These are phyloP conservation scores for Mallotus japonicus DNA, from an alignment of 441 rosid species.

Conservation along the genomic window DNA sequence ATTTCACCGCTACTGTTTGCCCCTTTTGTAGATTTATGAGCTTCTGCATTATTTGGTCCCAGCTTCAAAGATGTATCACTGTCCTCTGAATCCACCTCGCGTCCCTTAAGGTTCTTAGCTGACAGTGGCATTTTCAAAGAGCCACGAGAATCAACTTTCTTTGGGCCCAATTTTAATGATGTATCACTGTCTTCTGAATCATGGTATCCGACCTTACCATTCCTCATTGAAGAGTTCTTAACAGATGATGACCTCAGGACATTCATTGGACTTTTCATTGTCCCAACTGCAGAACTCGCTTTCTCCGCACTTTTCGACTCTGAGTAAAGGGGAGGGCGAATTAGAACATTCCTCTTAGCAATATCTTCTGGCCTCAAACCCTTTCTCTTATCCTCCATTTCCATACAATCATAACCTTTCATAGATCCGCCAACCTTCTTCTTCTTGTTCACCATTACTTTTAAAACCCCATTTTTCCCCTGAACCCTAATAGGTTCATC, in stretches of 20 bases:
- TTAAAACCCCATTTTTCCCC: conserved; percentile 93
- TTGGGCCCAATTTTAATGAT: conserved; percentile 24
- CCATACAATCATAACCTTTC: conserved; percentile 37
- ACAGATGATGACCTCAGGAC: conserved; percentile 27
- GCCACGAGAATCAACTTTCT: conserved; percentile 13
- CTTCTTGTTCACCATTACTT: conserved; percentile 86
- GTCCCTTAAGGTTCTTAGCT: conserved; percentile 37
- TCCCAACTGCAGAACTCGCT: conserved; percentile 35
- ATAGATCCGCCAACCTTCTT: conserved; percentile 51
- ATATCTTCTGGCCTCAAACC: conserved; percentile 41
- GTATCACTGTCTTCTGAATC: conserved; percentile 29
- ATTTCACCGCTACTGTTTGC: conserved; percentile 41
- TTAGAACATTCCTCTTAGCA: conserved; percentile 44
- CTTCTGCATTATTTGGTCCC: conserved; percentile 36
- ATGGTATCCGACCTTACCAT: conserved; percentile 22
- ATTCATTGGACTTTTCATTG: conserved; percentile 38
- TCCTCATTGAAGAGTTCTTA: conserved; percentile 15
- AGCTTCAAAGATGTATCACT: conserved; percentile 51
- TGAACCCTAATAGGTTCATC: conserved; percentile 81
- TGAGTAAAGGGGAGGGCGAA: conserved; percentile 34
- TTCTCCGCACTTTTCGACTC: conserved; percentile 46
- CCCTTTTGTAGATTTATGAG: conserved; percentile 33
- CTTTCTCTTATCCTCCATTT: conserved; percentile 39
- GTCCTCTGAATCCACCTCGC: conserved; percentile 52
- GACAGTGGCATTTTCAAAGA: conserved; percentile 23